phyloP scores from a whole-genome alignment of 164 flowering plant species.

The Magnolia kwangsiensis region DNA sequence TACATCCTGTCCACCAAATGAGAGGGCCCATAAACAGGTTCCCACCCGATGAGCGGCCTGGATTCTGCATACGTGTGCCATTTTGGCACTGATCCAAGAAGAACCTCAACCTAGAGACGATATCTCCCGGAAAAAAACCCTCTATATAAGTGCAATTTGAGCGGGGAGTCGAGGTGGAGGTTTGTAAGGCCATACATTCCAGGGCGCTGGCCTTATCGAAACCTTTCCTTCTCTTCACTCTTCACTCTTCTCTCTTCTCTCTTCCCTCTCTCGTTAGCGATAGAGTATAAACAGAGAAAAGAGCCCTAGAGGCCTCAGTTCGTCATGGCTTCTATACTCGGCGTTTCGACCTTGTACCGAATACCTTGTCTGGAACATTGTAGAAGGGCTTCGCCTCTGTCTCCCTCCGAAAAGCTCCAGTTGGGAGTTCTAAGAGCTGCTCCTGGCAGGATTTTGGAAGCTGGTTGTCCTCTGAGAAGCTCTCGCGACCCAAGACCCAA shows the following conservation, averaged over 20 bases:
- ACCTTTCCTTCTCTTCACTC: constrained; percentile 7
- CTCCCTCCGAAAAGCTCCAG: constrained; percentile 19
- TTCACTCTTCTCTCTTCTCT: constrained; percentile 9
- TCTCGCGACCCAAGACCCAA: background rate
- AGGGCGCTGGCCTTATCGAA: constrained; percentile 15
- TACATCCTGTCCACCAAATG: no score
- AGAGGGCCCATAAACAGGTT: no score
- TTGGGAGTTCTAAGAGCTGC: constrained; percentile 7
- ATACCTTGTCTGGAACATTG: constrained; percentile 28
- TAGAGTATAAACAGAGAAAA: background rate
- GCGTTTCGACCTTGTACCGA: constrained; percentile 40
- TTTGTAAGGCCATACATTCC: constrained; percentile 31
- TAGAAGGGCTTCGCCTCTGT: constrained; percentile 8
- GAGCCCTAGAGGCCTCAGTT: background rate
- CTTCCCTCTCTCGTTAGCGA: background rate
- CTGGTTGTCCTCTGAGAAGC: background rate
- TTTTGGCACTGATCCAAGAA: background rate
- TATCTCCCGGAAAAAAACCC: background rate
- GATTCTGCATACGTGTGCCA: no score
- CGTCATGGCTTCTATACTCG: constrained; percentile 45
- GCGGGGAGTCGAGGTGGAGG: constrained; percentile 33
- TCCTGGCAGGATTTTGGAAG: no score
- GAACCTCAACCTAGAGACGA: background rate
- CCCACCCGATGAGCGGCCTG: no score
- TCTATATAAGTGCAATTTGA: background rate